A percentile compares a stretch with the other conserved stretches of the same genome.
Conservation (phyloP, 2,329 filamentous ascomycete genomes). For the Alternaria postmessia region DNA sequence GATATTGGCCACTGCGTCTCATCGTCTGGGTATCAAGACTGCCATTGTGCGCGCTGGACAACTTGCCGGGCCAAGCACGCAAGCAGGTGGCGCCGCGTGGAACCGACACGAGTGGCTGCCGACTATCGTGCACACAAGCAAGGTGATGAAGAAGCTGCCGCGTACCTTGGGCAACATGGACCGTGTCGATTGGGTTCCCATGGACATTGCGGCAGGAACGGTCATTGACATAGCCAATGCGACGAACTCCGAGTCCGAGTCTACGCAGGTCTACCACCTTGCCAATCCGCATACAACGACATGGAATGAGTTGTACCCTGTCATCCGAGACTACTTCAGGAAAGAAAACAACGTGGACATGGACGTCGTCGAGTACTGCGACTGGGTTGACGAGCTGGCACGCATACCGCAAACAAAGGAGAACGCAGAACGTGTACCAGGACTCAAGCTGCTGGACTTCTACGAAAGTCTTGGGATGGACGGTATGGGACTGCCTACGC, state of each 20-base stretch:
- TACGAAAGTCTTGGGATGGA: neutral
- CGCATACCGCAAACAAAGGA: constrained; percentile 3
- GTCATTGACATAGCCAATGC: constrained; percentile 7
- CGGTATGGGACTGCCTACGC: neutral
- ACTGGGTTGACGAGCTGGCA: constrained; percentile 6
- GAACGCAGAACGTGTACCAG: constrained; percentile 5
- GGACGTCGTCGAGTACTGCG: neutral
- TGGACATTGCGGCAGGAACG: constrained; percentile 15
- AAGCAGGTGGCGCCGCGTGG: constrained; percentile 30
- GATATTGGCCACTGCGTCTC: constrained; percentile 43
- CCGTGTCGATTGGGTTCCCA: constrained; percentile 38
- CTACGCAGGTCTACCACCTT: constrained; percentile 7
- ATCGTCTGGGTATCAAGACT: constrained; percentile 30
- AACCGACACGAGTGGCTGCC: constrained; percentile 40
- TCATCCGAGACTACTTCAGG: neutral
- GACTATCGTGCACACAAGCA: constrained; percentile 33
- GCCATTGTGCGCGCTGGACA: constrained; percentile 41
- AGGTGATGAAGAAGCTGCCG: constrained; percentile 28
- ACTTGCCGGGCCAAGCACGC: constrained; percentile 36
- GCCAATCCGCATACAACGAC: constrained; percentile 3
- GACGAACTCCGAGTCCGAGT: neutral
- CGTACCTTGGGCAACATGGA: constrained; percentile 24
- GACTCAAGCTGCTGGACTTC: constrained; percentile 8
- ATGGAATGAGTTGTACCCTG: constrained; percentile 4
- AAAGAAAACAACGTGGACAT: neutral